Conservation (phyloP, 208 protist species). For the Tritrichomonas musculus region DNA sequence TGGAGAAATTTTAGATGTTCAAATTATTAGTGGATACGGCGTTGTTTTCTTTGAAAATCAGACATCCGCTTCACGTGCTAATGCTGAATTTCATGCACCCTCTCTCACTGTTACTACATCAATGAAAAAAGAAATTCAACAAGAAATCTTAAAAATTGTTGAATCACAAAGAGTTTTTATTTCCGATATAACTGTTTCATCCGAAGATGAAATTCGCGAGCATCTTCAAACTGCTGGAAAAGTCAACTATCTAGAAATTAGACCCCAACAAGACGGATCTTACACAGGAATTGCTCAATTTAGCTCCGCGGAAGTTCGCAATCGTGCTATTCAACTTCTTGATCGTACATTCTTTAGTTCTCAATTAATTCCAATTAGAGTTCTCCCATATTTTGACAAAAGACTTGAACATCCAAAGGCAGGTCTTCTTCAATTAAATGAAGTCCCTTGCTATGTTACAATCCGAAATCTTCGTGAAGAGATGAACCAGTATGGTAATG, state of each 20-base stretch:
- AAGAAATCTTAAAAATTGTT: neutral
- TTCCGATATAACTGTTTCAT: neutral
- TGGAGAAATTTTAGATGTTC: neutral
- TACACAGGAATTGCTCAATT: neutral
- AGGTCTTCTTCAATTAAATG: neutral
- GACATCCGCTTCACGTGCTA: neutral
- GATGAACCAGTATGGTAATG: neutral
- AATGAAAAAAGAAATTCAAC: neutral
- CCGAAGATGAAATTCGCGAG: neutral
- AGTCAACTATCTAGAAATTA: neutral
- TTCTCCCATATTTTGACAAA: neutral
- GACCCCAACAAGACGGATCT: neutral
- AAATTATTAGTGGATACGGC: neutral
- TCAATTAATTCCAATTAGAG: neutral
- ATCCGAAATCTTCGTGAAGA: neutral
- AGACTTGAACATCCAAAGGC: neutral
- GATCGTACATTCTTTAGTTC: neutral
- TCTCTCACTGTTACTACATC: neutral
- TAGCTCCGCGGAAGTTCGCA: neutral
- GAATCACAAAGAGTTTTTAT: neutral
- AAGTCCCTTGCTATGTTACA: neutral
- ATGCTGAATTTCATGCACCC: neutral
- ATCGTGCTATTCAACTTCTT: neutral
- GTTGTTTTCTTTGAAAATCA: neutral
- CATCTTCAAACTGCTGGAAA: neutral